Evolutionary conservation across 2,329 filamentous ascomycete genomes (phyloP).

Genomic region (Xylaria digitata): DNA sequence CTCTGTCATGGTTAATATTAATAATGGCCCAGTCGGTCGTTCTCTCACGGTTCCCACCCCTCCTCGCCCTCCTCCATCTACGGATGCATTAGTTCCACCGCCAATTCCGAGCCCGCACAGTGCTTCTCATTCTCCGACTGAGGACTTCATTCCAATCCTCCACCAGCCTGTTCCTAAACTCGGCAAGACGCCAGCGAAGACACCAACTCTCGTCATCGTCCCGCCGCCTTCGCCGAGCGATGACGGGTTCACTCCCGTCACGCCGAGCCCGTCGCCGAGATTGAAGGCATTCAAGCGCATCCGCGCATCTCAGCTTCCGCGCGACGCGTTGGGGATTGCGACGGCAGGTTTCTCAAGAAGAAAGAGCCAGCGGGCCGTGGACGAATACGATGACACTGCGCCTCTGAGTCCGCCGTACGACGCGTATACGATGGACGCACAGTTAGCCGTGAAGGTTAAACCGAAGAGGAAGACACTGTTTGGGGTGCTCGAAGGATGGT

Average conservation of each 20-base stretch:
- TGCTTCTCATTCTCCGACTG: constrained; percentile 34
- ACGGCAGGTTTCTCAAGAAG: constrained; percentile 39
- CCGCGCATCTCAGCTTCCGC: constrained; percentile 42
- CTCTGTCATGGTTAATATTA: constrained; percentile 36
- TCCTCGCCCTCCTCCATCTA: constrained; percentile 16
- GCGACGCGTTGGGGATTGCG: constrained; percentile 49
- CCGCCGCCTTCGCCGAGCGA: constrained; percentile 44
- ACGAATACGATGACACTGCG: constrained; percentile 43
- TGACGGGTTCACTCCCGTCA: constrained; percentile 48
- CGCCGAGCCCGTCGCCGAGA: constrained; percentile 43
- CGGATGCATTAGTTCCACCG: constrained; percentile 16
- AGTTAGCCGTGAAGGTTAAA: constrained; percentile 39
- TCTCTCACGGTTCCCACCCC: constrained; percentile 28
- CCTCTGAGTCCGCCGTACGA: constrained; percentile 43
- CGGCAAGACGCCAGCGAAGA: constrained; percentile 28
- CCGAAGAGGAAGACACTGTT: constrained; percentile 61
- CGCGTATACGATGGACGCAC: constrained; percentile 27
- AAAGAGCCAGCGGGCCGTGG: constrained; percentile 38
- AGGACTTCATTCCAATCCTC: constrained; percentile 47
- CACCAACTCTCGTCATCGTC: constrained; percentile 30
- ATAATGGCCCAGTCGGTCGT: constrained; percentile 36
- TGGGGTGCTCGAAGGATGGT: constrained; percentile 64
- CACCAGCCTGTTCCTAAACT: constrained; percentile 41
- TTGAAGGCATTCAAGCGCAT: constrained; percentile 38
- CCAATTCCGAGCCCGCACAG: constrained; percentile 26